These are phyloP conservation scores for Termitomyces sp. DNA, from an alignment of 768 basidiomycete genomes.

Conservation along the genomic window DNA sequence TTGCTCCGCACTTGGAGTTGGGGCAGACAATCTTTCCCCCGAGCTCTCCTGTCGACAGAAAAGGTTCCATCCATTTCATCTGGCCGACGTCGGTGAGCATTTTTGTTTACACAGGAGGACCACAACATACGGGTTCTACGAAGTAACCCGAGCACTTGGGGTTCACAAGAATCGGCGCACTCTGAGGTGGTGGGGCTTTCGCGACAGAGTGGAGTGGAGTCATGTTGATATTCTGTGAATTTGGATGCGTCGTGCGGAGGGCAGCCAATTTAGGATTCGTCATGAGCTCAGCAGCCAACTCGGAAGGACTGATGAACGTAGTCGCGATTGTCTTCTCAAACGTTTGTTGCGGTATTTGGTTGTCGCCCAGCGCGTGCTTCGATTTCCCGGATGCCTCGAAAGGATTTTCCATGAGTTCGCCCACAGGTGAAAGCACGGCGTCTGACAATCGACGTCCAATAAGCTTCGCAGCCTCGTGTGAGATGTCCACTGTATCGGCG, in stretches of 20 bases:
- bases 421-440: slow-evolving; percentile 29
- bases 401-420: slow-evolving; percentile 8
- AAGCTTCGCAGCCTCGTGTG: slow-evolving; percentile 22
- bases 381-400: slow-evolving; percentile 12
- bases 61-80: slow-evolving; percentile 97
- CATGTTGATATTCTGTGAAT: slow-evolving; percentile 3
- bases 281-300: slow-evolving; percentile 37
- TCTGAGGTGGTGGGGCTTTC: slow-evolving; percentile 30
- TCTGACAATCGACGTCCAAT: slow-evolving; percentile 39
- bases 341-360: not conserved
- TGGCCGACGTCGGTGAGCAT: slow-evolving; percentile 19
- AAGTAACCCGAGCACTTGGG: slow-evolving; percentile 95
- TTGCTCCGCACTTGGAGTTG: slow-evolving; percentile 83
- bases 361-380: slow-evolving; percentile 6
- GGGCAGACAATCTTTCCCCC: slow-evolving; percentile 92
- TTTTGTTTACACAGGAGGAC: not conserved
- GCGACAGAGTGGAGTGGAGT: slow-evolving; percentile 15
- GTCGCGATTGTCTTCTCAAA: slow-evolving; percentile 18
- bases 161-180: slow-evolving; percentile 68
- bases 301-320: slow-evolving; percentile 30
- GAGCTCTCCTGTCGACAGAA: slow-evolving; percentile 68
- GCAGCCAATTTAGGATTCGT: slow-evolving; percentile 39
- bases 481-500: slow-evolving; percentile 8
- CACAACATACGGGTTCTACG: slow-evolving; percentile 71
- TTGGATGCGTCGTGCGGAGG: slow-evolving; percentile 21